These are phyloP conservation scores for Ascocoryne sarcoides DNA, from an alignment of 2,329 filamentous ascomycete species.

Conservation along the genomic window DNA sequence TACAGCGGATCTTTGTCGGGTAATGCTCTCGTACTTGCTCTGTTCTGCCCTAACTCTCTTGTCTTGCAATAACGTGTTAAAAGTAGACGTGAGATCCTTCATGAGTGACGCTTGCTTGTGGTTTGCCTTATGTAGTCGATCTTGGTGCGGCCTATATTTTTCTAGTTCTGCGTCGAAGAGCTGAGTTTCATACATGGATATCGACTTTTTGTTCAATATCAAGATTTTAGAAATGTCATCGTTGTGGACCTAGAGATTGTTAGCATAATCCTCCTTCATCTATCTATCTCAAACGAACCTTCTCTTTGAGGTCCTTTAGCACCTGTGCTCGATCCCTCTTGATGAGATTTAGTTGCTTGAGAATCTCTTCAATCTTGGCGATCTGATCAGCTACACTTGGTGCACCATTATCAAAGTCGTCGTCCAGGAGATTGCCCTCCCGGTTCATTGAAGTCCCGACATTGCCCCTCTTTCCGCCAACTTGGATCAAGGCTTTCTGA, in stretches of 20 bases:
- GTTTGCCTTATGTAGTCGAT: slow-evolving; percentile 79
- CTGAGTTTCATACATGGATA: slow-evolving; percentile 83
- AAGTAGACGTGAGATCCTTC: slow-evolving; percentile 85
- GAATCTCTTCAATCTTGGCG: slow-evolving; percentile 73
- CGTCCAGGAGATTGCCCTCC: slow-evolving; percentile 77
- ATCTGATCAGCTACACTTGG: slow-evolving; percentile 86
- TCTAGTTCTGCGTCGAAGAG: slow-evolving; percentile 95
- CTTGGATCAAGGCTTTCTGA: slow-evolving; percentile 75
- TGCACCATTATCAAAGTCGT: slow-evolving; percentile 76
- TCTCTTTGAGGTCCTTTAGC: slow-evolving; percentile 93
- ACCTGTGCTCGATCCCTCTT: slow-evolving; percentile 89
- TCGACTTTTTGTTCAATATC: slow-evolving; percentile 95
- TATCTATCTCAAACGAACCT: slow-evolving; percentile 47
- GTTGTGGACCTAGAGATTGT: slow-evolving; percentile 62
- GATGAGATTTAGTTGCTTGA: slow-evolving; percentile 85
- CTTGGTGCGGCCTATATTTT: slow-evolving; percentile 92
- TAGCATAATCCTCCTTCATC: slow-evolving; percentile 1
- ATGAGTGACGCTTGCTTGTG: slow-evolving; percentile 92
- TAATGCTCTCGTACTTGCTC: slow-evolving; percentile 86
- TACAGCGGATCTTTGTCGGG: slow-evolving; percentile 70
- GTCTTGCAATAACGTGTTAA: slow-evolving; percentile 83
- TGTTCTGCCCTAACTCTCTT: slow-evolving; percentile 90
- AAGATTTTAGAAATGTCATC: slow-evolving; percentile 97
- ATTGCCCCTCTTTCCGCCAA: slow-evolving; percentile 51
- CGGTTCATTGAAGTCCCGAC: slow-evolving; percentile 48